Percentiles rank a stretch among this genome's conserved stretches.
Conservation (phyloP, 257 asterid genomes). For the Handroanthus guayacan region DNA sequence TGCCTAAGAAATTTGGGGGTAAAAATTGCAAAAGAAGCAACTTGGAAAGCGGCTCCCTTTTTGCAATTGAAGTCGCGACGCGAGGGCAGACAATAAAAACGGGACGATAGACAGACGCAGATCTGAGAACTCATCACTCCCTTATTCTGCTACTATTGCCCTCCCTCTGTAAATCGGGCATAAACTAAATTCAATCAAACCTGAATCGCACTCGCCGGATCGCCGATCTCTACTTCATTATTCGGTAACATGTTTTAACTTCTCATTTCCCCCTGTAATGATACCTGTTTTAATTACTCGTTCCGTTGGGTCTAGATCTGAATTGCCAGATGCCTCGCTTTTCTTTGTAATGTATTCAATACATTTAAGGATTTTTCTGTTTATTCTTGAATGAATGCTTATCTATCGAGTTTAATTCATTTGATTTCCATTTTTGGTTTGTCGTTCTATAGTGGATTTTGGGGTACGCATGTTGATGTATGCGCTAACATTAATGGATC, state of each 20-base stretch:
- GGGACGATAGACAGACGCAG: conserved; percentile 34
- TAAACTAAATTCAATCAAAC: not conserved
- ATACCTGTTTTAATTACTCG: not conserved
- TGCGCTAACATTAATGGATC: conserved; percentile 29
- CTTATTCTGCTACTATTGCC: conserved; percentile 21
- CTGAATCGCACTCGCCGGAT: conserved; percentile 16
- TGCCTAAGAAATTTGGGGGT: conserved; percentile 3
- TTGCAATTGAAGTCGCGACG: conserved; percentile 12
- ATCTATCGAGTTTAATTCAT: not conserved
- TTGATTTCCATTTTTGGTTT: not conserved
- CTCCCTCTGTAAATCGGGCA: conserved; percentile 27
- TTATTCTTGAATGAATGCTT: not conserved
- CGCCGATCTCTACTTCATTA: conserved; percentile 31
- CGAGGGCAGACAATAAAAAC: conserved; percentile 17
- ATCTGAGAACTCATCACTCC: conserved; percentile 39
- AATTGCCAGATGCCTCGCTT: conserved; percentile 3
- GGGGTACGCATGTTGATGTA: conserved; percentile 4
- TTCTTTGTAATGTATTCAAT: conserved; percentile 2
- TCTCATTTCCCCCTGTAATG: conserved; percentile 17
- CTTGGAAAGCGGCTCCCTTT: not conserved
- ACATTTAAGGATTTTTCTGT: not conserved
- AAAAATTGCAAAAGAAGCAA: not conserved
- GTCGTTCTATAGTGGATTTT: conserved; percentile 20
- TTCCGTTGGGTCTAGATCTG: conserved; percentile 40
- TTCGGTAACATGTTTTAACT: conserved; percentile 20